Conservation (phyloP, 75 land plant species). For the Cunninghamia lanceolata region DNA sequence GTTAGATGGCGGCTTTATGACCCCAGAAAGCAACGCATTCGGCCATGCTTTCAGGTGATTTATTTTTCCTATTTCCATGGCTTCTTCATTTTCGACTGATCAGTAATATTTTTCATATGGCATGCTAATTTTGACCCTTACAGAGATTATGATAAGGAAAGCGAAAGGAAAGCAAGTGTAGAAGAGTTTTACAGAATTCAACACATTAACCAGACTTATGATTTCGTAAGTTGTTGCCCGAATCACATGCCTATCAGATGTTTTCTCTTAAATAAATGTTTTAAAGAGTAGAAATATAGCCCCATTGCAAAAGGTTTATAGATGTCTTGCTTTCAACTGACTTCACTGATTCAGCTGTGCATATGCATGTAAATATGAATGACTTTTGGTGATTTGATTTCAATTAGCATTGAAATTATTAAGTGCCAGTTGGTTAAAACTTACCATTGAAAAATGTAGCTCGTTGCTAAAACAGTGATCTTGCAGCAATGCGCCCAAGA, state of each 20-base stretch:
- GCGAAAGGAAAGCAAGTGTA: slow-evolving; percentile 49
- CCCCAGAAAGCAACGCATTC: slow-evolving; percentile 52
- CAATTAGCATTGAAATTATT: too few species aligned
- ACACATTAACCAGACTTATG: slow-evolving; percentile 63
- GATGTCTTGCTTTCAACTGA: not conserved
- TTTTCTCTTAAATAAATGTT: too few species aligned
- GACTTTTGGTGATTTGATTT: too few species aligned
- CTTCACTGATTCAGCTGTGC: too few species aligned
- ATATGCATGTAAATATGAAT: too few species aligned
- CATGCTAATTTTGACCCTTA: not conserved
- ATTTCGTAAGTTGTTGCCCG: slow-evolving; percentile 35
- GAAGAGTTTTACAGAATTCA: slow-evolving; percentile 65
- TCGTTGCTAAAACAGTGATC: too few species aligned
- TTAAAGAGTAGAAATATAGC: too few species aligned
- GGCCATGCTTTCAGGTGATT: slow-evolving; percentile 58
- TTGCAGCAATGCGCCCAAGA: not conserved
- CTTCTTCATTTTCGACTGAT: not conserved
- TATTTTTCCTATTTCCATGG: not conserved
- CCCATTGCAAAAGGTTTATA: not conserved
- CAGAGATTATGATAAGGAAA: slow-evolving; percentile 58
- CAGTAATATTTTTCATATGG: not conserved
- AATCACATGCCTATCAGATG: not conserved
- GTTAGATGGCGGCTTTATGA: slow-evolving; percentile 54
- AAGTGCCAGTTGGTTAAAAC: too few species aligned
- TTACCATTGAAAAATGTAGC: too few species aligned